Evolutionary conservation across 306 rosid species (phyloP), one percentile per base, ranked within the genome.

Genomic region (Glycine tomentella): DNA sequence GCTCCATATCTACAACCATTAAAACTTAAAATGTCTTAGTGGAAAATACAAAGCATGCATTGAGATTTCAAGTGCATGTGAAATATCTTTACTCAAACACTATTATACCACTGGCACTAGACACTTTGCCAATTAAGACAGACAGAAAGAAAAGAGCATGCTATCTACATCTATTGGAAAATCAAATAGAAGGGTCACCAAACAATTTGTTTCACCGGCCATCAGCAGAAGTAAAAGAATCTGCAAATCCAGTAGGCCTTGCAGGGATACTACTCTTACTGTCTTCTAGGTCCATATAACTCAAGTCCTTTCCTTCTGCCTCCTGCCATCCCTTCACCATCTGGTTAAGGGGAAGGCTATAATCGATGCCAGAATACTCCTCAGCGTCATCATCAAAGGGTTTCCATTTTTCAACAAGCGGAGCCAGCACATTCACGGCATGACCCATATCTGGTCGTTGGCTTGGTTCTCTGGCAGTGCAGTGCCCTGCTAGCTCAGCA

Each of bases 261-360:
- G 97, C 90, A 3, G 99, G 99, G 76, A 96, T 96, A 69, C 99
- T 96, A 33, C 97, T 90, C 87, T 96, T 96, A 68, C 97, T 96
- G 82, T 92, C 97, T n/a, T n/a, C n/a, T n/a, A n/a, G n/a, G 73
- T 87, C 90, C 82, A 88, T 70, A 56, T 83, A 92, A 77, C 99
- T 84, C 9, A 74, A 62, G 80, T 96, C 99, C 68, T 87, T 90
- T 73, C 97, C 98, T 89, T 93, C 98, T 3, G 97, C 89, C 80
- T 94, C 99, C 74, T 96, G 97, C 99, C 98, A 96, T 5, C 91
- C 99, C 87, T 93, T 96, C 83, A 96, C 99, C 99, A 96, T 96
- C 83, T 92, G 98, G 83, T 87, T 90, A 42, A 96, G 98, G 36
- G 99, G 97, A 20, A 90, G 94, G 82, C 93, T 96, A 53, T 92